These are phyloP conservation scores for Zalaria sp. DNA, from an alignment of 2,329 filamentous ascomycete genomes.

Conservation along the genomic window DNA sequence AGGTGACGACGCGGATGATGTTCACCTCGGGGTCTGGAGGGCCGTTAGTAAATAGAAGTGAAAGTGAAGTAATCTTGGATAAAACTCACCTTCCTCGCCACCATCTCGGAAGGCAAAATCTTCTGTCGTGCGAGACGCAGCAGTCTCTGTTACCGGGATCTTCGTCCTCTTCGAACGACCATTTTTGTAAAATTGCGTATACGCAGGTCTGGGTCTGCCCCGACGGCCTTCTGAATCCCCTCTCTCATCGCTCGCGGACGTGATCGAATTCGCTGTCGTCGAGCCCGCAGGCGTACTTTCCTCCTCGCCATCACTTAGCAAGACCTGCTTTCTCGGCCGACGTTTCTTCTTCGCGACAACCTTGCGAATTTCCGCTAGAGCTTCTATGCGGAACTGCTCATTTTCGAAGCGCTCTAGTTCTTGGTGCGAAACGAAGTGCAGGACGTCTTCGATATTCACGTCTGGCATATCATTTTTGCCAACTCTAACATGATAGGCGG, in stretches of 20 bases:
- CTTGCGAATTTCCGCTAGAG: conserved; percentile 4
- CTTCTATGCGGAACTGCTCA: conserved; percentile 10
- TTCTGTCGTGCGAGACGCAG: background rate
- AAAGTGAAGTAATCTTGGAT: background rate
- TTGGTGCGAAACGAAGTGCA: conserved; percentile 19
- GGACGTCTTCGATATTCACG: conserved; percentile 15
- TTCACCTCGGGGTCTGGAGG: background rate
- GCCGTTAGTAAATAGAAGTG: background rate
- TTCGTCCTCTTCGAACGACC: background rate
- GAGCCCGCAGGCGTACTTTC: background rate
- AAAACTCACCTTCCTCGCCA: background rate
- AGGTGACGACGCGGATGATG: background rate
- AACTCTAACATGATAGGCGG: conserved; percentile 14
- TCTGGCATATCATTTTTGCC: conserved; percentile 12
- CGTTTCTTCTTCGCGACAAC: conserved; percentile 10
- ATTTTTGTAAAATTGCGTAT: conserved; percentile 9
- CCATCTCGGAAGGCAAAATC: background rate
- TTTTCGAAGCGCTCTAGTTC: conserved; percentile 20
- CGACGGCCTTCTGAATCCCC: conserved; percentile 2
- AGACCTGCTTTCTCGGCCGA: background rate
- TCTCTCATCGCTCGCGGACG: background rate
- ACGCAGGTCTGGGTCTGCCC: conserved; percentile 17
- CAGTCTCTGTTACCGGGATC: background rate
- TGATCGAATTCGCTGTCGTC: background rate
- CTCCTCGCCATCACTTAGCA: background rate